Evolutionary conservation across 2,329 filamentous ascomycete species (phyloP), one percentile per base, ranked within the genome.

Genomic region (Calonectria leucothoes): DNA sequence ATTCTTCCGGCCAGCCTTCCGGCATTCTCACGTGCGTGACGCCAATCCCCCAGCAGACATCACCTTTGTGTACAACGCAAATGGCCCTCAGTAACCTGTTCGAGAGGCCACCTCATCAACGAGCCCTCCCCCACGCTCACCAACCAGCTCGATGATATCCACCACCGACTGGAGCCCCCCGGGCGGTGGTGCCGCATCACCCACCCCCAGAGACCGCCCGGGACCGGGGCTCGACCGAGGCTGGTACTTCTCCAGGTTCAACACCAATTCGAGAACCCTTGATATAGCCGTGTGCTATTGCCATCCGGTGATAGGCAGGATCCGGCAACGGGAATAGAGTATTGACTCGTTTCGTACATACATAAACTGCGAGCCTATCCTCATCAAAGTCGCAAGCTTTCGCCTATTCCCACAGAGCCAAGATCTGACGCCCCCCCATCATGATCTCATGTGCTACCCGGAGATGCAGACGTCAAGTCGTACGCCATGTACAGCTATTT

Each of bases 91-190:
- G 20, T 23, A 61, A 27, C 33, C 39, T 48, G 59, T 31, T 39
- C 39, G 31, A 49, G 25, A 57, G 66, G 66, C 52, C 66, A 68
- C 66, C 49, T 68, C 66, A 59, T 59, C 51, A 68, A 33, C 37
- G 33, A 68, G 37, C 35, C 35, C 25, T 48, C 66, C 66, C 66
- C 66, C 66, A 69, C 66, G 66, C 52, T 31, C 52, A 14, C 52
- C 25, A 55, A 33, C 66, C 66, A 42, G 61, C 31, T n/a, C 49
- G 49, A 27, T 45, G 23, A 29, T 37, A 37, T 23, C 59, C 59
- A 55, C 68, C 68, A 20, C 63, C 69, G 57, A 57, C 69, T 71
- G 42, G 52, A 49, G 51, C 63, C 61, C 61, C 63, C 52, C 69
- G 39, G 61, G 42, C 45, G 31, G 42, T 27, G 69, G 63, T 42